A percentile compares a stretch with the other conserved stretches of the same genome.
Conservation (phyloP, 2,329 filamentous ascomycete species). For the Beauveria pseudobassiana region DNA sequence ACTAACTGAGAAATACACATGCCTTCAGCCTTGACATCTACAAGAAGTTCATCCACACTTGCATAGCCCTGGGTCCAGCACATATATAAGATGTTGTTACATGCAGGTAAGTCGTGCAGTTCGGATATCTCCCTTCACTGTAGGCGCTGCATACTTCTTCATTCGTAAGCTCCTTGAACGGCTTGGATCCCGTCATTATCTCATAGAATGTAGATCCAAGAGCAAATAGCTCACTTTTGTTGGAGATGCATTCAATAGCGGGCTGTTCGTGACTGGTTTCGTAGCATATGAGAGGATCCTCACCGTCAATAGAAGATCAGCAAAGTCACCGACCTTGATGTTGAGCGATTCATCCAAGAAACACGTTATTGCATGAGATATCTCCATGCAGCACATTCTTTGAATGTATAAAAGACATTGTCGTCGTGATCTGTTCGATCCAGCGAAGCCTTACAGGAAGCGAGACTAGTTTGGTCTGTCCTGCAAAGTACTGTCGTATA, state of each 20-base stretch:
- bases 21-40: no score
- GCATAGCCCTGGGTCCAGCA: no score
- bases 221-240: constrained; percentile 9
- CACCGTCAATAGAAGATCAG: constrained; percentile 9
- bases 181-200: background rate
- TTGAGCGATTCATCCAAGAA: constrained; percentile 6
- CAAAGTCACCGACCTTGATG: constrained; percentile 8
- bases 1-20: no score
- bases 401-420: constrained; percentile 2
- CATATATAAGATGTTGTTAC: no score
- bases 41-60: no score
- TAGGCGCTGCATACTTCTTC: no score
- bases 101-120: no score
- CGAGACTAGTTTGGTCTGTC: no score
- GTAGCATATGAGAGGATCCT: background rate
- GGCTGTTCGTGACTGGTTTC: constrained; percentile 4
- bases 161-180: background rate
- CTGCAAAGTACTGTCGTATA: no score
- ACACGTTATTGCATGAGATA: constrained; percentile 12
- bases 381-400: constrained; percentile 7
- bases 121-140: no score
- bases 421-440: background rate
- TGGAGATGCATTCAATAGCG: no score
- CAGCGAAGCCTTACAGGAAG: background rate
- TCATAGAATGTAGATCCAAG: constrained; percentile 9